Percentiles rank a stretch among this genome's conserved stretches.
These are phyloP conservation scores for Camellia lanceoleosa DNA, from an alignment of 148 eudicot genomes.

Conservation along the genomic window DNA sequence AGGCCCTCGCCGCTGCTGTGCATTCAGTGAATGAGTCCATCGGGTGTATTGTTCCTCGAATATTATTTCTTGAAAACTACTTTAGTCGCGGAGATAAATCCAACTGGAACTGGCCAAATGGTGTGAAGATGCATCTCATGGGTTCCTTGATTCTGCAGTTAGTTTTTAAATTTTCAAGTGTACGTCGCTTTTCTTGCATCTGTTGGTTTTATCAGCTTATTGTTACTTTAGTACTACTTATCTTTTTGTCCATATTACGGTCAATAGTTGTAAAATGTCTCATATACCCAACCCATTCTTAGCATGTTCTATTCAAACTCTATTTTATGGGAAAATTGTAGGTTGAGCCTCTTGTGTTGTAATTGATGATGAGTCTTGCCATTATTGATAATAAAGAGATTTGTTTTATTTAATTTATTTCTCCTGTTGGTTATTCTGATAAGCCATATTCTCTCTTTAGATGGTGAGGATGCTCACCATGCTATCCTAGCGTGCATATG, in stretches of 20 bases:
- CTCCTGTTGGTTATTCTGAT: neutral
- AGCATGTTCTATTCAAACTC: neutral
- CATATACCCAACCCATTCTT: neutral
- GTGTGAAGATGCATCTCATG: conserved; percentile 66
- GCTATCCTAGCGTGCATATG: neutral
- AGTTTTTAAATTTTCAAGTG: conserved; percentile 71
- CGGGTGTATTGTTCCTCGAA: conserved; percentile 62
- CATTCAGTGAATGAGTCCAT: conserved; percentile 49
- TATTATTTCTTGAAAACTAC: conserved; percentile 75
- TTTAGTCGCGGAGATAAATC: conserved; percentile 49
- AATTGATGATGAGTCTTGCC: neutral
- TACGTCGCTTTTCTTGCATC: conserved; percentile 40
- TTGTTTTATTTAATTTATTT: neutral
- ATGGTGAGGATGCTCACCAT: too few relatives aligned
- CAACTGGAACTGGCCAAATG: conserved; percentile 79
- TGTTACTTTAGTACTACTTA: neutral
- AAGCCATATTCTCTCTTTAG: neutral
- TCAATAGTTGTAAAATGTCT: neutral
- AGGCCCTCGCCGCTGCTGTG: conserved; percentile 83
- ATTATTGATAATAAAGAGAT: neutral
- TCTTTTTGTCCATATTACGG: neutral
- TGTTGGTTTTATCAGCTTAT: conserved; percentile 10
- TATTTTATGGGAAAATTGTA: neutral
- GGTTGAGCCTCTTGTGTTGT: conserved; percentile 8
- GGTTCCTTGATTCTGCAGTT: conserved; percentile 87